These are phyloP conservation scores for Exophiala alcalophila DNA, from an alignment of 2,329 filamentous ascomycete genomes.

Conservation along the genomic window DNA sequence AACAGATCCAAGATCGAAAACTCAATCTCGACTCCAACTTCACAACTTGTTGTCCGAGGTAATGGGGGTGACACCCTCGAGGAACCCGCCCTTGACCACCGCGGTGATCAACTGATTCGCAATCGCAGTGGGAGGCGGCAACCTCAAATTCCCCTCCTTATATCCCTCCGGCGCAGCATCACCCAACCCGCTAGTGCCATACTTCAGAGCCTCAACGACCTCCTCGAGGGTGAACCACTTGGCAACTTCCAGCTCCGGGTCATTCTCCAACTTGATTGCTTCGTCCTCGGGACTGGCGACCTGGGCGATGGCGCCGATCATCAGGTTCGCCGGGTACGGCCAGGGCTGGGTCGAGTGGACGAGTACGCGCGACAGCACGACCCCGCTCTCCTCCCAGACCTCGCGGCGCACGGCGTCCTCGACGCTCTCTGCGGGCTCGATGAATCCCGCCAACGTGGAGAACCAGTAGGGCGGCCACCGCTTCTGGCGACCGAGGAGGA, in stretches of 20 bases:
- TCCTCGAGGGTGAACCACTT: conserved; percentile 85
- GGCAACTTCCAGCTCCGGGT: conserved; percentile 86
- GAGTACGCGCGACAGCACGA: conserved; percentile 71
- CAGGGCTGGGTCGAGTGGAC: conserved; percentile 83
- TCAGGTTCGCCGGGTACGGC: conserved; percentile 80
- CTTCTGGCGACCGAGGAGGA: conserved; percentile 81
- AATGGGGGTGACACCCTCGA: conserved; percentile 56
- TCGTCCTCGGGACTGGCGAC: conserved; percentile 73
- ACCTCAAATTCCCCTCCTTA: conserved; percentile 70
- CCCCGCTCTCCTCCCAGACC: conserved; percentile 82
- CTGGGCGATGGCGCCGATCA: conserved; percentile 87
- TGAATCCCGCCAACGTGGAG: conserved; percentile 81
- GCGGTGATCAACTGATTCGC: conserved; percentile 82
- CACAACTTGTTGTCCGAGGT: conserved; percentile 27
- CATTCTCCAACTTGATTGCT: conserved; percentile 76
- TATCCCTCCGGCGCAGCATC: conserved; percentile 64
- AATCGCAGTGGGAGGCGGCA: conserved; percentile 87
- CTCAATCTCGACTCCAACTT: background rate
- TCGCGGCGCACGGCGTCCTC: conserved; percentile 81
- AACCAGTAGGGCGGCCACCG: conserved; percentile 84
- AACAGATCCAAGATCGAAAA: no score
- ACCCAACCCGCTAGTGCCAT: conserved; percentile 66
- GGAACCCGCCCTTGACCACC: conserved; percentile 68
- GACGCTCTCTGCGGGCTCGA: conserved; percentile 79
- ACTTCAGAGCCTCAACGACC: conserved; percentile 67